Evolutionary conservation across 2,329 filamentous ascomycete species (phyloP), one percentile per base, ranked within the genome.

Genomic region (Trichoderma sp.): DNA sequence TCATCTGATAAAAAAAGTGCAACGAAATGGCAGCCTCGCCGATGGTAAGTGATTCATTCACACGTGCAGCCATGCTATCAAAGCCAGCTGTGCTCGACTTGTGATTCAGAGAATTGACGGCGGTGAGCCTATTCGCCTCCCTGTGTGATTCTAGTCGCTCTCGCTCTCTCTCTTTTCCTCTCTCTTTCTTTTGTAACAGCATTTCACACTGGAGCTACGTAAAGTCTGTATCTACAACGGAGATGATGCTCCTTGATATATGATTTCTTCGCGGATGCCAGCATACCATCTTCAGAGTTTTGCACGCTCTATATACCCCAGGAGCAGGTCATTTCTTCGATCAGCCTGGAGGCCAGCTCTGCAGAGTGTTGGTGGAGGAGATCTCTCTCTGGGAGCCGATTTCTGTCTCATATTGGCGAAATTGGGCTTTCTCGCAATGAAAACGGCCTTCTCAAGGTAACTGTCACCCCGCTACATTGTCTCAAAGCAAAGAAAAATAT

Each of bases 381-480:
- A 71, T 12, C 35, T 14, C 27, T 27, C 76, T 2, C 78, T 77
- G 0, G 78, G 73, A 12, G 56, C 62, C 6, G 80, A 81, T 21
- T 81, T 79, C 62, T 77, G 78, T n/a, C 78, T 14, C 77, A 74
- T 18, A 69, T 76, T 14, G 68, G 74, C 14, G 77, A 80, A 50
- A 77, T 80, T 3, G 78, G 75, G 11, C 74, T 77, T 27, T 78
- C 76, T 38, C 71, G 68, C 14, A 71, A 77, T 63, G 77, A 7
- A 60, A 60, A 60, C 9, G n/a, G 4, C n/a, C n/a, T 5, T 53
- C 3, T 53, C 45, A 12, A 24, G n/a, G 45, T 24, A 53, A 24
- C 4, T n/a, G 45, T 24, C 45, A 53, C n/a, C 8, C 27, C 27
- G 27, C 27, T 27, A 27, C 27, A 27, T 27, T 27, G 27, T 27